Conservation (phyloP, 2,329 filamentous ascomycete species). For the Claviceps sp. region DNA sequence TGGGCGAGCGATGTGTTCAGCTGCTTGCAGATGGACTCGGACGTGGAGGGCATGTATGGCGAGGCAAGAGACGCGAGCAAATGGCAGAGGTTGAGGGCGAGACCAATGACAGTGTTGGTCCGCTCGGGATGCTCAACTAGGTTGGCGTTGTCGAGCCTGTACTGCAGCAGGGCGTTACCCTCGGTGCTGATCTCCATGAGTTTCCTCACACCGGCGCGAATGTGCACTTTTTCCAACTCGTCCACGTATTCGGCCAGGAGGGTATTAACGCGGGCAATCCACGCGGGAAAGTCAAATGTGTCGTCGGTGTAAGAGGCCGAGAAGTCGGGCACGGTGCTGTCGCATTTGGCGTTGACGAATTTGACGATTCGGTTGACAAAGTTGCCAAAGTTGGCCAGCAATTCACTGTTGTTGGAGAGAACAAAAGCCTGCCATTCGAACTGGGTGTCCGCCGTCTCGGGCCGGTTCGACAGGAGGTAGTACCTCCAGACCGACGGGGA, state of each 20-base stretch:
- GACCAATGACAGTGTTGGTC: conserved; percentile 49
- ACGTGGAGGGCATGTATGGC: conserved; percentile 76
- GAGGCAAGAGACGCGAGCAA: conserved; percentile 66
- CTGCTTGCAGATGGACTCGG: conserved; percentile 63
- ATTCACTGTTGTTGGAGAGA: conserved; percentile 73
- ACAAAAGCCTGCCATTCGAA: conserved; percentile 84
- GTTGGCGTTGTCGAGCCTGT: conserved; percentile 41
- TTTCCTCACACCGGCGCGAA: conserved; percentile 51
- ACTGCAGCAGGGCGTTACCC: conserved; percentile 37
- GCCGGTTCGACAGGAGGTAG: conserved; percentile 74
- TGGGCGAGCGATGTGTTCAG: conserved; percentile 40
- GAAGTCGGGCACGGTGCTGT: conserved; percentile 52
- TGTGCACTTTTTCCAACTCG: conserved; percentile 57
- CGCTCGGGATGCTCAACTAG: conserved; percentile 40
- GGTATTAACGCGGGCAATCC: conserved; percentile 30
- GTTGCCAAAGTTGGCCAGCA: conserved; percentile 65
- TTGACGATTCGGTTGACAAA: conserved; percentile 63
- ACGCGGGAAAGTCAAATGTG: conserved; percentile 23
- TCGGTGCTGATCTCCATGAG: conserved; percentile 53
- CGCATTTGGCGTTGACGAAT: conserved; percentile 64
- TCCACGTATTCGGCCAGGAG: conserved; percentile 53
- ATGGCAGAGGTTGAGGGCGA: conserved; percentile 74
- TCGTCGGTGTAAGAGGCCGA: conserved; percentile 43
- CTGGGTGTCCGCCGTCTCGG: conserved; percentile 75
- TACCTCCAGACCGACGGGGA: conserved; percentile 85